Evolutionary conservation across 495 filamentous ascomycete species (phyloP).

Genomic region (Extremus antarcticus): DNA sequence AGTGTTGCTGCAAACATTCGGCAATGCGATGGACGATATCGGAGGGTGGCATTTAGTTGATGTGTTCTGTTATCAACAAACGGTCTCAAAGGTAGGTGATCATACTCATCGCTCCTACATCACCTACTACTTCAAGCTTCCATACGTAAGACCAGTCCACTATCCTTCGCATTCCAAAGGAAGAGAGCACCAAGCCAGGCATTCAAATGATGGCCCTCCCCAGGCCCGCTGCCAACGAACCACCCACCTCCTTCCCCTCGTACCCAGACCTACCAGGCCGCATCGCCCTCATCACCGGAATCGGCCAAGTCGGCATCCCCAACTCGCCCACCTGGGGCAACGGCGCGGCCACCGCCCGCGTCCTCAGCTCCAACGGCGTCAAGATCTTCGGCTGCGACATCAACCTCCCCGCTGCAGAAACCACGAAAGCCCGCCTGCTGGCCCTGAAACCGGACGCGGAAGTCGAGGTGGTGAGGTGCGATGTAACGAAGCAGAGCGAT

Average conservation of each 20-base stretch:
- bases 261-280: constrained; percentile 34
- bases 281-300: constrained; percentile 42
- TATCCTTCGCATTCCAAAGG: too few relatives aligned
- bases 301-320: constrained; percentile 18
- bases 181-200: too few relatives aligned
- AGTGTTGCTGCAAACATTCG: too few relatives aligned
- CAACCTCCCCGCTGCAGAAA: constrained; percentile 11
- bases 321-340: constrained; percentile 15
- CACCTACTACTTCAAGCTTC: too few relatives aligned
- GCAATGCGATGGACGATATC: background rate
- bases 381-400: constrained; percentile 20
- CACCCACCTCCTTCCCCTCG: background rate
- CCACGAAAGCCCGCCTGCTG: constrained; percentile 27
- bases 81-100: too few relatives aligned
- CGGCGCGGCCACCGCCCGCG: constrained; percentile 14
- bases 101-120: too few relatives aligned
- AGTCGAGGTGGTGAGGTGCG: constrained; percentile 29
- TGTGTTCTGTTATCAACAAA: background rate
- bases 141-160: too few relatives aligned
- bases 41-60: background rate
- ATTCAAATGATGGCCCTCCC: background rate
- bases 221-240: background rate
- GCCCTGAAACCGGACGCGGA: constrained; percentile 1
- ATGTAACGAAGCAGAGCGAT: background rate
- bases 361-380: constrained; percentile 14